These are phyloP conservation scores for Jaminaea rosea DNA, from an alignment of 1,284 basidiomycete genomes.

Conservation along the genomic window DNA sequence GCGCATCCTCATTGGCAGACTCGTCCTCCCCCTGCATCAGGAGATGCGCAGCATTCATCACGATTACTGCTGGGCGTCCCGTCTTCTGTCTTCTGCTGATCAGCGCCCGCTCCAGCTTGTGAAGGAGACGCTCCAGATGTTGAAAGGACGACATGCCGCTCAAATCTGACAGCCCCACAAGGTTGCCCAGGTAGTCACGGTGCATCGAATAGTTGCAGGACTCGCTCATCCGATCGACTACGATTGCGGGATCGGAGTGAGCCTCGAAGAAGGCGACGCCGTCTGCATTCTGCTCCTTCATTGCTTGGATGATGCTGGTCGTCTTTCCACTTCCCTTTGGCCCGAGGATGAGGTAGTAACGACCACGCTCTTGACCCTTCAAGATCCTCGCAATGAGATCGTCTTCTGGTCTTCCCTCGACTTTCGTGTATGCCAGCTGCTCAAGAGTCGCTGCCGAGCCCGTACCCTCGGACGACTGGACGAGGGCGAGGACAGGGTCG, in stretches of 20 bases:
- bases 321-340: conserved; percentile 30
- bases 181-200: conserved; percentile 38
- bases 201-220: conserved; percentile 39
- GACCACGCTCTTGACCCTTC: conserved; percentile 29
- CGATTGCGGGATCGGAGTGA: conserved; percentile 28
- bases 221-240: conserved; percentile 38
- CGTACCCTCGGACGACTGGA: conserved; percentile 20
- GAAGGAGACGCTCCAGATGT: conserved; percentile 30
- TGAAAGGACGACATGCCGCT: conserved; percentile 36
- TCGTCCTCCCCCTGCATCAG: conserved; percentile 34
- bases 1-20: too few species aligned
- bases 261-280: conserved; percentile 42
- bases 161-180: conserved; percentile 35
- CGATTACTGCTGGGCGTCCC: conserved; percentile 37
- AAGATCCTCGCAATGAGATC: conserved; percentile 35
- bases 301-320: conserved; percentile 36
- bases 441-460: not conserved
- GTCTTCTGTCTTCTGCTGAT: conserved; percentile 23
- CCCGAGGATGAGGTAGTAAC: conserved; percentile 39
- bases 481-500: conserved; percentile 33
- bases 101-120: conserved; percentile 39
- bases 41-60: conserved; percentile 39
- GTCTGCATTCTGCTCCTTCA: conserved; percentile 30
- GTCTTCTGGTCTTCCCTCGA: conserved; percentile 23
- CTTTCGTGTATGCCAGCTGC: conserved; percentile 26